Base-by-base conservation (phyloP, 2,329 filamentous ascomycete species). In the Cladosporium sp. region DNA sequence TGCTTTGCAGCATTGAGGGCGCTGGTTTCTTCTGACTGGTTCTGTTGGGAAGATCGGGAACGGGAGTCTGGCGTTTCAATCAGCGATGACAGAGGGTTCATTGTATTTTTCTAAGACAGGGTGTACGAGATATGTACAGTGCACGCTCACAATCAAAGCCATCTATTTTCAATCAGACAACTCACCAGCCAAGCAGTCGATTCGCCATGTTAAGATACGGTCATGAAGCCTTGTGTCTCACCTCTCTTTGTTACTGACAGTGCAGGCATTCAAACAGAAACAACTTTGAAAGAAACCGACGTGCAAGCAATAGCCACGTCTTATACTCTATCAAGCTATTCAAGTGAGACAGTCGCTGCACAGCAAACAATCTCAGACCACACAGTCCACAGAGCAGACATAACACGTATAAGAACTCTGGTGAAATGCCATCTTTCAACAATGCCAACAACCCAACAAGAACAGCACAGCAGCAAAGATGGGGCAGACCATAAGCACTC, bases 71-170 rank as follows among this genome's bases (percentile, higher is more conserved):
- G 56, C 50, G 56, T 59, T 59, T 45, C 47, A 59, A n/a, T 25
- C 39, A 56, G 56, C 56, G 56, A 51, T 51, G 37, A 51, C 36
- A 52, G 34, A 51, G 47, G 50, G 50, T n/a, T 45, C 56, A 45
- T 40, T 51, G 34, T 36, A 28, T 45, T 51, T 51, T 43, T 19
- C 28, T 52, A 45, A 52, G 50, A 52, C 40, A 59, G 56, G 50
- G 56, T 59, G 56, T 59, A 59, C 56, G 56, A 52, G 49, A 59
- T 59, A 59, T 59, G 28, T 59, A 59, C 49, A 59, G 56, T 51
- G 49, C 49, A 45, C 42, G 36, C 54, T 56, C 42, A 56, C 54
- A 56, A 56, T 56, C 54, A 56, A 56, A 56, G 42, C 54, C 54
- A 56, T 36, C 54, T 49, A 47, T 30, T 56, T 56, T 34, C 49